These are phyloP conservation scores for Lippia alba DNA, from an alignment of 305 asterid species.

Conservation along the genomic window DNA sequence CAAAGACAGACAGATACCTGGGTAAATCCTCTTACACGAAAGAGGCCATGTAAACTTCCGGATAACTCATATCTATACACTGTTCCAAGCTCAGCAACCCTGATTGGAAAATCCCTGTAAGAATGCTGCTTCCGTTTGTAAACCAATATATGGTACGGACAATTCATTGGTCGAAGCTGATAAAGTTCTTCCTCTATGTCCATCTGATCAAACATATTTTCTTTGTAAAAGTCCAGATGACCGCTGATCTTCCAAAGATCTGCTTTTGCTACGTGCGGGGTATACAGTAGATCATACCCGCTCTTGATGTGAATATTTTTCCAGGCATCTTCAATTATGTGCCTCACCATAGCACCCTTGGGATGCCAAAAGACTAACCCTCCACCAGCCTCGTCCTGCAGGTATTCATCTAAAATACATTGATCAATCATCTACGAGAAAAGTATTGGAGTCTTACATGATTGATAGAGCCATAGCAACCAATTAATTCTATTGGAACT, in stretches of 20 bases:
- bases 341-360: slow-evolving; percentile 87
- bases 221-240: slow-evolving; percentile 91
- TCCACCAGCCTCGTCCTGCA: slow-evolving; percentile 99
- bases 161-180: slow-evolving; percentile 99
- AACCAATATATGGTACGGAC: slow-evolving; percentile 93
- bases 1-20: slow-evolving; percentile 58
- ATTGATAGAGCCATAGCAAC: slow-evolving; percentile 15
- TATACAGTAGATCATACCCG: slow-evolving; percentile 89
- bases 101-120: slow-evolving; percentile 86
- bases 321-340: slow-evolving; percentile 93
- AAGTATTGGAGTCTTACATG: background rate
- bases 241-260: slow-evolving; percentile 98
- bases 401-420: slow-evolving; percentile 36
- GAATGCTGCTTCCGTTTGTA: slow-evolving; percentile 83
- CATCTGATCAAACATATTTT: slow-evolving; percentile 96
- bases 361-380: slow-evolving; percentile 99
- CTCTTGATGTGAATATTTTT: slow-evolving; percentile 71
- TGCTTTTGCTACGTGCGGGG: slow-evolving; percentile 95
- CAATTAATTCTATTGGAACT: background rate
- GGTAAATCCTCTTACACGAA: slow-evolving; percentile 96
- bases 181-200: slow-evolving; percentile 87
- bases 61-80: slow-evolving; percentile 95
- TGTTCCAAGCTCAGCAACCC: slow-evolving; percentile 98
- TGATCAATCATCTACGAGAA: slow-evolving; percentile 35
- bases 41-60: slow-evolving; percentile 95